Percentiles rank a stretch among this genome's conserved stretches.
Evolutionary conservation across 345 rosid genomes (phyloP).

Genomic region (Citrus maxima): DNA sequence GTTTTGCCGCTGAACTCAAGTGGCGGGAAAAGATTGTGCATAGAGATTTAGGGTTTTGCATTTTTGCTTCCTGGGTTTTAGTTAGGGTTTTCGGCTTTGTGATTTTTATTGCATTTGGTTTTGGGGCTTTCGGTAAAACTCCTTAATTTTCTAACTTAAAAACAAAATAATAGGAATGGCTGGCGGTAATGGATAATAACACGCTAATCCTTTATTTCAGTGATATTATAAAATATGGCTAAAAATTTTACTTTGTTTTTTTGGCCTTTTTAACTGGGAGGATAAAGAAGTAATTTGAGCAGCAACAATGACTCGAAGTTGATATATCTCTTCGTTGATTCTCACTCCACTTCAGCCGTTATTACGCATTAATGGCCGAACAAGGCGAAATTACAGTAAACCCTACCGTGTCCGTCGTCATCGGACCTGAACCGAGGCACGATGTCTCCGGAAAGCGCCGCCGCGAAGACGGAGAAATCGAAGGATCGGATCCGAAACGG

Average conservation of each 20-base stretch:
- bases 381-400: constrained; percentile 19
- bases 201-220: not conserved
- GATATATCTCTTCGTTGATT: not conserved
- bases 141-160: not conserved
- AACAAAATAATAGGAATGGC: not conserved
- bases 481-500: constrained; percentile 41
- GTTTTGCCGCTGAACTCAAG: constrained; percentile 22
- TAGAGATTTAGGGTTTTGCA: constrained; percentile 6
- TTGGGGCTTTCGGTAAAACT: not conserved
- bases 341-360: not conserved
- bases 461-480: constrained; percentile 34
- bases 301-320: not conserved
- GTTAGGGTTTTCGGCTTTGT: constrained; percentile 15
- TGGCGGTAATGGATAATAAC: not conserved
- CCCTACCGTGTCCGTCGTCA: not conserved
- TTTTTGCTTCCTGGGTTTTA: constrained; percentile 15
- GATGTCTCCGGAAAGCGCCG: constrained; percentile 38
- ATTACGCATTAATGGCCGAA: constrained; percentile 18
- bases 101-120: not conserved
- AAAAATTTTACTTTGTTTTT: not conserved
- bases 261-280: not conserved
- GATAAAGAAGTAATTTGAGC: constrained; percentile 1
- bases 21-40: constrained; percentile 15
- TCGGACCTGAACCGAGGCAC: not conserved
- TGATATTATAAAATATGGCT: too few species aligned